phyloP scores from a whole-genome alignment of 2,329 filamentous ascomycete genomes.

The Annulohypoxylon truncatum region DNA sequence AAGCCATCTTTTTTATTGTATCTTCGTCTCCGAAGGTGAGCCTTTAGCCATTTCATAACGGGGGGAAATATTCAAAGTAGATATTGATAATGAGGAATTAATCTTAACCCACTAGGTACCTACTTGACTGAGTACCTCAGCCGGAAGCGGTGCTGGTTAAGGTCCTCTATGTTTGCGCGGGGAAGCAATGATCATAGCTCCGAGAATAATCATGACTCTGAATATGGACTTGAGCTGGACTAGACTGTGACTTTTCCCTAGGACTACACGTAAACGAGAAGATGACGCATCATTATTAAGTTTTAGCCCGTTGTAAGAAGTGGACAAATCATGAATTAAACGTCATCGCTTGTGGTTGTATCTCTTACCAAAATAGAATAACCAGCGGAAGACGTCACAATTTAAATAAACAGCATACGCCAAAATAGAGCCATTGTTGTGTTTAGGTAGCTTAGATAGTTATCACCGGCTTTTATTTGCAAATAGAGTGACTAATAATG shows the following conservation, averaged over 20 bases:
- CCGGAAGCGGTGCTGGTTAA: too few relatives aligned
- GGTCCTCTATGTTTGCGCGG: too few relatives aligned
- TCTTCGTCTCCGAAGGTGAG: constrained; percentile 11
- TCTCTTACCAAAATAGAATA: too few relatives aligned
- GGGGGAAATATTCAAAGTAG: too few relatives aligned
- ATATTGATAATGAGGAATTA: not conserved
- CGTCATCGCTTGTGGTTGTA: not conserved
- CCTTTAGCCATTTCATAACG: constrained; percentile 23
- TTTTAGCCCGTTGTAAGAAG: not conserved
- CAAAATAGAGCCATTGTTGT: too few relatives aligned
- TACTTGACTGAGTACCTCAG: not conserved
- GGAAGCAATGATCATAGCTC: not conserved
- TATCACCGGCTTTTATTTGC: not conserved
- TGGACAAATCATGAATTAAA: not conserved
- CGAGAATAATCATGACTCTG: not conserved
- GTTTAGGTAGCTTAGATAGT: not conserved
- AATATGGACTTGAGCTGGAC: not conserved
- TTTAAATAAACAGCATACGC: too few relatives aligned
- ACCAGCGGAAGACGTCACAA: too few relatives aligned
- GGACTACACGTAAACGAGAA: not conserved
- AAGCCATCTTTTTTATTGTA: not conserved
- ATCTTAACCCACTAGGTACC: not conserved
- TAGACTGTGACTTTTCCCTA: not conserved
- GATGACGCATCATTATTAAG: not conserved
- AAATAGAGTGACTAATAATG: not conserved